Evolutionary conservation across 2,329 filamentous ascomycete genomes (phyloP).

Genomic region (Paecilomyces sp.): DNA sequence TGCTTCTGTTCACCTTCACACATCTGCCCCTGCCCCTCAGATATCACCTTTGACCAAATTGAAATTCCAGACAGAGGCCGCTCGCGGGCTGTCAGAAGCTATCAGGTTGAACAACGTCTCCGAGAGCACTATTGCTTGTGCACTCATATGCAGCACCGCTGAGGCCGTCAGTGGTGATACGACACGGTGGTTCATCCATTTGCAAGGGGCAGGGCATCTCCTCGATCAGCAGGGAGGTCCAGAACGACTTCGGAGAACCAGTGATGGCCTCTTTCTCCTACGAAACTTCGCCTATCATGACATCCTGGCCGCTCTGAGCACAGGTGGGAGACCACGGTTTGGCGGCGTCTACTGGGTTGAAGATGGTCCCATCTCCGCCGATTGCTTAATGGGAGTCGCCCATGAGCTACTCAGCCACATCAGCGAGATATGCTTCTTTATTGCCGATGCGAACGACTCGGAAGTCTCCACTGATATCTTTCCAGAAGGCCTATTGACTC

Average conservation of each 20-base stretch:
- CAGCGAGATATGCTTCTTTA: conserved; percentile 7
- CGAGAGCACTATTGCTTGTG: conserved; percentile 8
- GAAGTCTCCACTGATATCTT: background rate
- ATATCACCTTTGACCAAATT: conserved; percentile 2
- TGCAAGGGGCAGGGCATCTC: conserved; percentile 10
- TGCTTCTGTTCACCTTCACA: conserved; percentile 7
- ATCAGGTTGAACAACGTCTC: conserved; percentile 7
- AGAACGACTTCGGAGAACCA: conserved; percentile 2
- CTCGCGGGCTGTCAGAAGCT: conserved; percentile 8
- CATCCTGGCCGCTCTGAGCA: conserved; percentile 9
- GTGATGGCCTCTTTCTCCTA: conserved; percentile 8
- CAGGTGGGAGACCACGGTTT: conserved; percentile 5
- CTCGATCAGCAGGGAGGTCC: conserved; percentile 5
- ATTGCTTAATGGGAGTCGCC: conserved; percentile 8
- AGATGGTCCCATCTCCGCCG: conserved; percentile 1
- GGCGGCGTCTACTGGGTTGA: conserved; percentile 6
- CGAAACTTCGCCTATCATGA: conserved; percentile 11
- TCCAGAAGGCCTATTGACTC: background rate
- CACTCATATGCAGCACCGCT: conserved; percentile 7
- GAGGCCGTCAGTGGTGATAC: conserved; percentile 9
- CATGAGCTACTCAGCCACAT: conserved; percentile 8
- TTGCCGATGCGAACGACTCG: conserved; percentile 6
- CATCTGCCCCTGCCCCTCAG: conserved; percentile 1
- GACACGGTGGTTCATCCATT: conserved; percentile 8
- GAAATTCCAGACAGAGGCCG: conserved; percentile 7